Evolutionary conservation across 306 rosid species (phyloP).

Genomic region (Quercus suber): DNA sequence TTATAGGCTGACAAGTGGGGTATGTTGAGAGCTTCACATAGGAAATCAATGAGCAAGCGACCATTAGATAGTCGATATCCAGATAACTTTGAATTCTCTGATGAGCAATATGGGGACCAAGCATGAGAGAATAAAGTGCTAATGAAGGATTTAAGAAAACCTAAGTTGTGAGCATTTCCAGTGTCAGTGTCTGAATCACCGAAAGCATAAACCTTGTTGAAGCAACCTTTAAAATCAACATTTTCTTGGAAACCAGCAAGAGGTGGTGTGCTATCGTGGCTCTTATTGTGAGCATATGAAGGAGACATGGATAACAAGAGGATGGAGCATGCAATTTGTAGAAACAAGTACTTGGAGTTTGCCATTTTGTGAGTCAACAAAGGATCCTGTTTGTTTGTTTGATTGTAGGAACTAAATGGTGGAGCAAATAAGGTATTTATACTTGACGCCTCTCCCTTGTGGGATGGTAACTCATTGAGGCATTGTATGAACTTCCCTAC

Average conservation of each 20-base stretch:
- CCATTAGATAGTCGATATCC: slow-evolving; percentile 20
- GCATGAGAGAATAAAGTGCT: not conserved
- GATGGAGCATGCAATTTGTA: not conserved
- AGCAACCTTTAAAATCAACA: no score
- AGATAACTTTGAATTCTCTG: no score
- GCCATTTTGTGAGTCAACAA: not conserved
- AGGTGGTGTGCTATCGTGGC: no score
- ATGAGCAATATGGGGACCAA: no score
- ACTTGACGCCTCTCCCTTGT: not conserved
- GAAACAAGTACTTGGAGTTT: not conserved
- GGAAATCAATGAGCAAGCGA: slow-evolving; percentile 14
- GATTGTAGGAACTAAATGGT: not conserved
- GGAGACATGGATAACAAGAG: not conserved
- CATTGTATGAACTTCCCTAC: slow-evolving; percentile 7
- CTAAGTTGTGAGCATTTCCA: not conserved
- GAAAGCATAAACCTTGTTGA: no score
- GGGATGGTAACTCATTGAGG: not conserved
- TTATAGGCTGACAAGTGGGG: not conserved
- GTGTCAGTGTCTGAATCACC: no score
- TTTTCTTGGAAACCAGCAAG: not conserved
- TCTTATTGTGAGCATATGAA: not conserved
- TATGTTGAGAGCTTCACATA: not conserved
- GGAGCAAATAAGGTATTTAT: not conserved
- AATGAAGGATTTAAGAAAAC: not conserved
- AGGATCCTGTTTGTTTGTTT: not conserved